Percentiles rank a stretch among this genome's conserved stretches.
Conservation (phyloP, 345 rosid genomes). For the Boechera stricta region DNA sequence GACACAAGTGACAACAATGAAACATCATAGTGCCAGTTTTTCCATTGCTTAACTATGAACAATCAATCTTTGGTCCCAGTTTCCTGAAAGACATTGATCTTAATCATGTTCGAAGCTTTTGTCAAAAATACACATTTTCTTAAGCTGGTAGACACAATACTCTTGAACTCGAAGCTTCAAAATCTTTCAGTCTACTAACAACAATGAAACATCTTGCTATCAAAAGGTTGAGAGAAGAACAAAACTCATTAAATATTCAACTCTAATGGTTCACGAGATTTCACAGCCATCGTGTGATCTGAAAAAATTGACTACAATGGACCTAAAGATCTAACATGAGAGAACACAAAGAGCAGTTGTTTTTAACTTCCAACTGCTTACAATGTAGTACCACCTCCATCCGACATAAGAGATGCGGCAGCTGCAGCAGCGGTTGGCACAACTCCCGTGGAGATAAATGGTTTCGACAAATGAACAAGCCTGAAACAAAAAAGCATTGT, state of each 20-base stretch:
- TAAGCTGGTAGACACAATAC: neutral
- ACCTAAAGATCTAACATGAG: constrained; percentile 24
- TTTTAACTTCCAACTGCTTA: constrained; percentile 30
- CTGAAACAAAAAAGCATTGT: constrained; percentile 44
- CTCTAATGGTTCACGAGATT: constrained; percentile 7
- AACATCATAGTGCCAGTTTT: too few relatives aligned
- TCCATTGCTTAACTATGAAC: too few relatives aligned
- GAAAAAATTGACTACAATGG: neutral
- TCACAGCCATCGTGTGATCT: constrained; percentile 17
- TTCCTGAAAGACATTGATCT: neutral
- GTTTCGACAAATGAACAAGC: constrained; percentile 93
- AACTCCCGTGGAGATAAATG: constrained; percentile 79
- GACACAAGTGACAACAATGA: neutral
- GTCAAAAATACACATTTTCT: neutral
- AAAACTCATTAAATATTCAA: constrained; percentile 1
- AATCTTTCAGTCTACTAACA: too few relatives aligned
- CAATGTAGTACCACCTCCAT: constrained; percentile 88
- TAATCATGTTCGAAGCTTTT: neutral
- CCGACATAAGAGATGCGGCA: constrained; percentile 95
- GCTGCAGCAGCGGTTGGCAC: constrained; percentile 98
- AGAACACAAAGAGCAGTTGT: constrained; percentile 4
- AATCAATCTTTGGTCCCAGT: neutral
- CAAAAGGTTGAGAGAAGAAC: neutral
- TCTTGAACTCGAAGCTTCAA: neutral
- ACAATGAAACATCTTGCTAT: neutral